Evolutionary conservation across 352 stramenopile genomes (phyloP).

Genomic region (Pythium grandisporangium): DNA sequence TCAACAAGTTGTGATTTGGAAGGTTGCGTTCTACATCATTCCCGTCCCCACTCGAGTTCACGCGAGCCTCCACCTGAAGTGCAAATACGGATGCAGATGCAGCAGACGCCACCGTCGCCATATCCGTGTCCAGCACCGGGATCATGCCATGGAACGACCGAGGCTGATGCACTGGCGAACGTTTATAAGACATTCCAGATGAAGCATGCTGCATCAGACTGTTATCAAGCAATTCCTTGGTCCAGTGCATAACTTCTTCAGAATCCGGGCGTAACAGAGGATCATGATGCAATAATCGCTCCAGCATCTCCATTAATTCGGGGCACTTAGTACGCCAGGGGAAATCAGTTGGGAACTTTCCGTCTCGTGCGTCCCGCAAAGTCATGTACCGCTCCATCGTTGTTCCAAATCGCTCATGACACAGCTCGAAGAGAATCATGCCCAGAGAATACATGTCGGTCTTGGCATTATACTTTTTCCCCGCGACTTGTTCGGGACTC

Average conservation of each 20-base stretch:
- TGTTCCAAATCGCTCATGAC: conserved; percentile 81
- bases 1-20: conserved; percentile 83
- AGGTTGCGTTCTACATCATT: conserved; percentile 37
- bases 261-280: conserved; percentile 41
- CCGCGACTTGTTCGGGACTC: conserved; percentile 84
- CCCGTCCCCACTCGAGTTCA: conserved; percentile 22
- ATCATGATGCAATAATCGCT: conserved; percentile 43
- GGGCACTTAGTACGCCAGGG: conserved; percentile 39
- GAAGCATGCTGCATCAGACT: conserved; percentile 34
- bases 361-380: conserved; percentile 63
- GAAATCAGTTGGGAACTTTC: conserved; percentile 48
- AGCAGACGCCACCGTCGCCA: neutral
- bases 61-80: conserved; percentile 56
- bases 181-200: conserved; percentile 10
- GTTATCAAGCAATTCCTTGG: conserved; percentile 64
- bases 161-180: conserved; percentile 8
- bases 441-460: conserved; percentile 88
- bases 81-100: conserved; percentile 24
- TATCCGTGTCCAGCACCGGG: conserved; percentile 4
- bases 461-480: conserved; percentile 89
- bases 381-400: conserved; percentile 87
- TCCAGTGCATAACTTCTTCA: conserved; percentile 66
- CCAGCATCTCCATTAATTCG: conserved; percentile 64
- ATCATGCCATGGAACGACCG: conserved; percentile 10
- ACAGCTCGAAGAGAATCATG: conserved; percentile 90